These are phyloP conservation scores for Euphorbia schlechtendalii DNA, from an alignment of 441 rosid genomes.

Conservation along the genomic window DNA sequence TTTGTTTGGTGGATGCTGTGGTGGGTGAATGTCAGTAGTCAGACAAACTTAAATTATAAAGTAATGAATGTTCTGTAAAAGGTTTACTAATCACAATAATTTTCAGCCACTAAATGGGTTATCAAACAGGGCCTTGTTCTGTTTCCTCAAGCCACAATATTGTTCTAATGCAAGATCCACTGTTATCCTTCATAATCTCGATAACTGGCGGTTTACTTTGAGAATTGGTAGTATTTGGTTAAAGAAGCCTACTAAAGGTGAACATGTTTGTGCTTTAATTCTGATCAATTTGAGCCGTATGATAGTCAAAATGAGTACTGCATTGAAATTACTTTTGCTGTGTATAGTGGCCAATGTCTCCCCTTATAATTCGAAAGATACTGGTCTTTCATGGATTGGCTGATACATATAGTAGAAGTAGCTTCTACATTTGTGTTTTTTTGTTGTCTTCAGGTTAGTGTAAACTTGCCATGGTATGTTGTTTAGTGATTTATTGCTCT, in stretches of 20 bases:
- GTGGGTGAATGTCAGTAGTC: no score
- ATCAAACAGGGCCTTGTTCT: background rate
- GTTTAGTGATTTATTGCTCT: slow-evolving; percentile 13
- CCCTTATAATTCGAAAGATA: background rate
- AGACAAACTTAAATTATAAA: no score
- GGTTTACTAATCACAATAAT: background rate
- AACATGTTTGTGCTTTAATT: background rate
- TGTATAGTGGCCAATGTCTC: background rate
- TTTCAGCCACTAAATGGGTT: background rate
- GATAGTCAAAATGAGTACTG: background rate
- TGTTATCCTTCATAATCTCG: background rate
- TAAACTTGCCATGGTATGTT: slow-evolving; percentile 14
- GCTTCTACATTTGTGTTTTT: background rate
- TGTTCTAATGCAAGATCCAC: background rate
- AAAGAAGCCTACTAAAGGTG: background rate
- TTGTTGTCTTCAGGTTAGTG: background rate
- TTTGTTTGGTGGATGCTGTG: background rate
- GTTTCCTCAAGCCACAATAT: background rate
- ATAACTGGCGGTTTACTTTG: background rate
- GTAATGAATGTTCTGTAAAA: background rate
- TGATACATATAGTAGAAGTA: background rate
- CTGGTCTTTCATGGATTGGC: no score
- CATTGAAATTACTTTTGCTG: background rate
- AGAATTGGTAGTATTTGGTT: background rate
- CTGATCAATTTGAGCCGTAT: background rate